These are phyloP conservation scores for Calendula officinalis DNA, from an alignment of 129 eudicot species.

Conservation along the genomic window DNA sequence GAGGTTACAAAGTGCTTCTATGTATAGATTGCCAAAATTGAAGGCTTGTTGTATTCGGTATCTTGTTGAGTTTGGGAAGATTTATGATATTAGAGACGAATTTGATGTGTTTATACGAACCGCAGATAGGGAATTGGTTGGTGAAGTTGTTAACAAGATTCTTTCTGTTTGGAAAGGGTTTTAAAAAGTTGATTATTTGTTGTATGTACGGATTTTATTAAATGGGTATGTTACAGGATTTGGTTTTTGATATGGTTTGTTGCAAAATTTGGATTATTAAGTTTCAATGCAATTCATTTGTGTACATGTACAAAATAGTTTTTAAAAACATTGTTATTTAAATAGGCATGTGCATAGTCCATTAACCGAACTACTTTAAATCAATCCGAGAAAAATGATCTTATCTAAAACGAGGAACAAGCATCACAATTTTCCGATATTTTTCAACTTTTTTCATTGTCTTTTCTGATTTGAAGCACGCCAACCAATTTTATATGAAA, in stretches of 20 bases:
- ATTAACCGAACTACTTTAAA: too few relatives aligned
- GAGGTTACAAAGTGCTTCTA: slow-evolving; percentile 68
- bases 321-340: too few relatives aligned
- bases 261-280: not conserved
- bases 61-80: slow-evolving; percentile 90
- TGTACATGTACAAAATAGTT: slow-evolving; percentile 11
- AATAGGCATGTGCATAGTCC: too few relatives aligned
- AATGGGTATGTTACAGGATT: slow-evolving; percentile 12
- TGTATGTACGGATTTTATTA: slow-evolving; percentile 12
- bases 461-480: too few relatives aligned
- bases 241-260: slow-evolving; percentile 10
- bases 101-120: slow-evolving; percentile 59
- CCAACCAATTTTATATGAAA: too few relatives aligned
- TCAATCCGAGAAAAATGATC: too few relatives aligned
- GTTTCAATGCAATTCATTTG: not conserved
- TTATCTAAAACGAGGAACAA: too few relatives aligned
- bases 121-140: slow-evolving; percentile 84
- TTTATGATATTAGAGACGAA: slow-evolving; percentile 80
- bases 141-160: slow-evolving; percentile 74
- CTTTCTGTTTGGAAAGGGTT: slow-evolving; percentile 95
- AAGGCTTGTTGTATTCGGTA: slow-evolving; percentile 73
- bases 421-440: too few relatives aligned
- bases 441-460: too few relatives aligned
- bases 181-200: slow-evolving; percentile 35
- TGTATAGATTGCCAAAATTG: slow-evolving; percentile 68